Conservation (phyloP, 306 rosid genomes). For the Canavalia ensiformis region DNA sequence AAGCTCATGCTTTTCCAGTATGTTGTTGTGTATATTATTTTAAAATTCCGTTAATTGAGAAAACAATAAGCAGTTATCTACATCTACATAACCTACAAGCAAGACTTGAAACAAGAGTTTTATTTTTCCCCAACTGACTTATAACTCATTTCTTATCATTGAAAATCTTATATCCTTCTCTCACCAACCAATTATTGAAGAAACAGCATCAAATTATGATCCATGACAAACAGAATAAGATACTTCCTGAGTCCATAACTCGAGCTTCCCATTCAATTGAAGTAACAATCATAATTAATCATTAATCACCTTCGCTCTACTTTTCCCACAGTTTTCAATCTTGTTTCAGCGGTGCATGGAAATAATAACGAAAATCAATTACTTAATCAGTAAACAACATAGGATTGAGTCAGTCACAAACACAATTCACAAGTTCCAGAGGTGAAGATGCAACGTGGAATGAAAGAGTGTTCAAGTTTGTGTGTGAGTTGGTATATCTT, state of each 20-base stretch:
- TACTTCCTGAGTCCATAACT: not conserved
- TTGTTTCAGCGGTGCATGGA: not conserved
- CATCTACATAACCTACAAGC: not conserved
- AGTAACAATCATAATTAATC: not conserved
- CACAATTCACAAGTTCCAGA: constrained; percentile 25
- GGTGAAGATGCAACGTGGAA: not conserved
- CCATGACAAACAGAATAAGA: not conserved
- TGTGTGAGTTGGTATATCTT: constrained; percentile 35
- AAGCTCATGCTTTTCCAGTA: not conserved
- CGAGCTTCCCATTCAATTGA: not conserved
- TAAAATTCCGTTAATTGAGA: not conserved
- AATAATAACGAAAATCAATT: not conserved
- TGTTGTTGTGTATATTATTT: not conserved
- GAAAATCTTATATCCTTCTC: not conserved
- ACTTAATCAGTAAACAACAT: not conserved
- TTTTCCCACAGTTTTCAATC: not conserved
- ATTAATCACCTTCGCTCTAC: not conserved
- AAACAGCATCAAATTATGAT: constrained; percentile 33
- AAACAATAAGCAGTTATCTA: not conserved
- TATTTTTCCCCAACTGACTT: not conserved
- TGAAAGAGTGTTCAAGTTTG: not conserved
- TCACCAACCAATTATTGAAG: not conserved
- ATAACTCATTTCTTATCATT: not conserved
- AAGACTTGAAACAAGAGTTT: not conserved
- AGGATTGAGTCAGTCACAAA: constrained; percentile 34